phyloP scores from a whole-genome alignment of 805 yeast genomes.

The Pichia manshurica region DNA sequence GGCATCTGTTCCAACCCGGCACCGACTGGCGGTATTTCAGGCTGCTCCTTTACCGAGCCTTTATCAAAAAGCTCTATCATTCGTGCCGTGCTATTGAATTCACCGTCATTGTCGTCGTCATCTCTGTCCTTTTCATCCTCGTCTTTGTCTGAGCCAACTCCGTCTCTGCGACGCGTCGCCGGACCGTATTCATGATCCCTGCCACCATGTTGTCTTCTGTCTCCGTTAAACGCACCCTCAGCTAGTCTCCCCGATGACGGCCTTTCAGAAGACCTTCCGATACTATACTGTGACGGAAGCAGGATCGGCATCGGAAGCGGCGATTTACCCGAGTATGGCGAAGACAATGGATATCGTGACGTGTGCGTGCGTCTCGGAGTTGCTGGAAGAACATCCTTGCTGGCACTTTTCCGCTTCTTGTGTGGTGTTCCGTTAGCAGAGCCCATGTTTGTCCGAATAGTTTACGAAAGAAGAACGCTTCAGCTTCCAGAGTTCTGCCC shows the following conservation, averaged over 20 bases:
- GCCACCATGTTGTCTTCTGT: neutral
- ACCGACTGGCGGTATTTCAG: slow-evolving; percentile 10
- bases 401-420: neutral
- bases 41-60: neutral
- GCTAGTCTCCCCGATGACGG: neutral
- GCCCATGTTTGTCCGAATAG: too few species aligned
- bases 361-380: slow-evolving; percentile 1
- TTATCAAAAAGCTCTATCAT: slow-evolving; percentile 9
- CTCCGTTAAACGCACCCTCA: neutral
- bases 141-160: too few species aligned
- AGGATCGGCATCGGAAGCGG: slow-evolving; percentile 12
- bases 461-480: too few species aligned
- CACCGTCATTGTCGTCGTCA: neutral
- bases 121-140: too few species aligned
- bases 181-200: too few species aligned
- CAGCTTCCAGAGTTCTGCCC: too few species aligned
- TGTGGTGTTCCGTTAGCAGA: neutral
- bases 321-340: slow-evolving; percentile 15
- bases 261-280: neutral
- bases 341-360: slow-evolving; percentile 9
- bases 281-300: slow-evolving; percentile 3
- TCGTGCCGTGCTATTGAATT: too few species aligned
- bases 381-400: neutral
- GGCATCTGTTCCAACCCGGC: slow-evolving; percentile 16
- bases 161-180: too few species aligned